Conservation (phyloP, 768 basidiomycete genomes). For the Phaeotremella skinneri region DNA sequence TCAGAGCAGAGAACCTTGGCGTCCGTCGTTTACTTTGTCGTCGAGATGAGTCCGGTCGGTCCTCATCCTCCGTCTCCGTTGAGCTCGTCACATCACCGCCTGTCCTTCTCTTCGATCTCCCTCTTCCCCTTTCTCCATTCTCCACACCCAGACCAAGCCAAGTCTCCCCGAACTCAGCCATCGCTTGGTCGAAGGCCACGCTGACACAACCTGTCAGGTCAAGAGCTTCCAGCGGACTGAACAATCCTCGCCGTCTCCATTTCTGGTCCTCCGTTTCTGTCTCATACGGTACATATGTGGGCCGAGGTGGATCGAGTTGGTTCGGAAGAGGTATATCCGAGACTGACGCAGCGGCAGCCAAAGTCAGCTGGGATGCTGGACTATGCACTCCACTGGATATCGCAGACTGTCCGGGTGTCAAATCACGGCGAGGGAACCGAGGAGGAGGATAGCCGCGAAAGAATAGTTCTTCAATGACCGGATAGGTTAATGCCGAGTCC, state of each 20-base stretch:
- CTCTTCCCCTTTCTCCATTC: conserved; percentile 32
- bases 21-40: conserved; percentile 10
- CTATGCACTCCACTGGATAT: conserved; percentile 20
- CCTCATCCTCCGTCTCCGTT: conserved; percentile 34
- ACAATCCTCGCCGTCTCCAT: conserved; percentile 47
- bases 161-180: conserved; percentile 69
- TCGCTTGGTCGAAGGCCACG: conserved; percentile 78
- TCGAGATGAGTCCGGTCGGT: conserved; percentile 8
- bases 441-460: conserved; percentile 64
- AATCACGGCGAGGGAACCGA: conserved; percentile 18
- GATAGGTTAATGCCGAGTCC: conserved; percentile 77
- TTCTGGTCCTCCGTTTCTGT: conserved; percentile 74
- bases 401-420: conserved; percentile 11
- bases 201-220: conserved; percentile 96
- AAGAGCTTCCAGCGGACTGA: conserved; percentile 76
- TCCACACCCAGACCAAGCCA: conserved; percentile 34
- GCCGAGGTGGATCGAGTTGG: conserved; percentile 42
- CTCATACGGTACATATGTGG: conserved; percentile 58
- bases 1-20: conserved; percentile 38
- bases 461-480: conserved; percentile 84
- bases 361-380: conserved; percentile 27
- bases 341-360: conserved; percentile 18
- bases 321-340: conserved; percentile 11
- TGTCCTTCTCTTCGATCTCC: conserved; percentile 18
- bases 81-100: conserved; percentile 13